Percentiles rank a stretch among this genome's conserved stretches.
Conservation (phyloP, 1,284 basidiomycete species). For the Singerocomus rubriflavus region DNA sequence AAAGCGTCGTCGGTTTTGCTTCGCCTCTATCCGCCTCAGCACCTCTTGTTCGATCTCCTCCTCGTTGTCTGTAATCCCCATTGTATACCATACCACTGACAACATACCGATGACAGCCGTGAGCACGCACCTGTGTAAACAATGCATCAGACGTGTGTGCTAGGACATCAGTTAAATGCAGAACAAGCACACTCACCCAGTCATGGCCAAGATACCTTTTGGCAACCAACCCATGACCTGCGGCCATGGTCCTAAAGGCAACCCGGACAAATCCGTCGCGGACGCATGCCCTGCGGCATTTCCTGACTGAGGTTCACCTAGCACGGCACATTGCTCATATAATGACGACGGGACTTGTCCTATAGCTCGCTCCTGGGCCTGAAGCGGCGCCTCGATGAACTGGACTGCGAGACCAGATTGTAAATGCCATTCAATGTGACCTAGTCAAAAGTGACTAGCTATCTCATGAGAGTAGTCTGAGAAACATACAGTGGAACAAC, state of each 20-base stretch:
- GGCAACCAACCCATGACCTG: slow-evolving; percentile 78
- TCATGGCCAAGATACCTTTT: slow-evolving; percentile 81
- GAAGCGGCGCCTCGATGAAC: slow-evolving; percentile 73
- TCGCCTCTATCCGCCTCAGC: slow-evolving; percentile 50
- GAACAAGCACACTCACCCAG: slow-evolving; percentile 47
- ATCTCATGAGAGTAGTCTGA: background rate
- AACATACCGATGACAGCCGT: slow-evolving; percentile 80
- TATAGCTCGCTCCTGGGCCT: slow-evolving; percentile 47
- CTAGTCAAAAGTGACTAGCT: slow-evolving; percentile 33
- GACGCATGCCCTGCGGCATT: slow-evolving; percentile 78
- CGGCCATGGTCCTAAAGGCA: slow-evolving; percentile 62
- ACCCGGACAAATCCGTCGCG: slow-evolving; percentile 59
- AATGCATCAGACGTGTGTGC: background rate
- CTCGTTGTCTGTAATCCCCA: slow-evolving; percentile 64
- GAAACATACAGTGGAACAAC: slow-evolving; percentile 70
- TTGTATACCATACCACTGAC: slow-evolving; percentile 80
- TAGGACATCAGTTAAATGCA: background rate
- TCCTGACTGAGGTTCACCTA: slow-evolving; percentile 59
- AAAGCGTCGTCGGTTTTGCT: slow-evolving; percentile 43
- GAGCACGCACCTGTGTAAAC: slow-evolving; percentile 59
- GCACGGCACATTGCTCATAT: slow-evolving; percentile 69
- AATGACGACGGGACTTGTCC: slow-evolving; percentile 48
- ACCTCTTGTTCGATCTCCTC: slow-evolving; percentile 77
- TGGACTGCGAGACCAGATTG: slow-evolving; percentile 75
- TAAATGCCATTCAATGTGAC: slow-evolving; percentile 83